phyloP scores from a whole-genome alignment of 306 rosid species.

The Senna tora region DNA sequence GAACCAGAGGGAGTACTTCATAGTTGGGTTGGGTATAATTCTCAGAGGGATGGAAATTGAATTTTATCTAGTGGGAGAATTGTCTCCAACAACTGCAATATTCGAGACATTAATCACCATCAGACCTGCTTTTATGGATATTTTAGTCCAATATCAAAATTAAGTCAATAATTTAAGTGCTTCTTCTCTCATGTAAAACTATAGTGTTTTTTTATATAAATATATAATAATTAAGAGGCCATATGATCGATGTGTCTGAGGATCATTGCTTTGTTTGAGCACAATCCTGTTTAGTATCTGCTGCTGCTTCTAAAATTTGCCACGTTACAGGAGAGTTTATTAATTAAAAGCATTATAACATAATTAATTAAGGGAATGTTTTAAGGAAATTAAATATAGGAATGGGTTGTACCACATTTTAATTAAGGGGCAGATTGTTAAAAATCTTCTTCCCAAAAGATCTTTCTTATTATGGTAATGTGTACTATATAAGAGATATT shows the following conservation, averaged over 20 bases:
- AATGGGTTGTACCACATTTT: slow-evolving; percentile 3
- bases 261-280: slow-evolving; percentile 25
- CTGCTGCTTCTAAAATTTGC: slow-evolving; percentile 19
- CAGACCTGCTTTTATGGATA: too few relatives aligned
- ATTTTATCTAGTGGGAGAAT: too few relatives aligned
- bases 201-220: not conserved
- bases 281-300: slow-evolving; percentile 3
- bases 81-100: too few relatives aligned
- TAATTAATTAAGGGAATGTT: slow-evolving; percentile 21
- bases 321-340: slow-evolving; percentile 24
- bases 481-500: not conserved
- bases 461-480: slow-evolving; percentile 27
- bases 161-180: not conserved
- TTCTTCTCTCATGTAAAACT: slow-evolving; percentile 10
- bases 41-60: too few relatives aligned
- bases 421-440: slow-evolving; percentile 14
- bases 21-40: too few relatives aligned
- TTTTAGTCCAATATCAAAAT: too few relatives aligned
- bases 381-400: slow-evolving; percentile 8
- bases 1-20: too few relatives aligned
- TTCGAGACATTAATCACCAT: too few relatives aligned
- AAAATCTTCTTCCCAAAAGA: slow-evolving; percentile 4
- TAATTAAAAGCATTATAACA: not conserved
- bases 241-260: slow-evolving; percentile 9
- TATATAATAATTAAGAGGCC: not conserved